Evolutionary conservation across 352 stramenopile species (phyloP), one percentile per base, ranked within the genome.

Genomic region (Globisporangium paddicum): DNA sequence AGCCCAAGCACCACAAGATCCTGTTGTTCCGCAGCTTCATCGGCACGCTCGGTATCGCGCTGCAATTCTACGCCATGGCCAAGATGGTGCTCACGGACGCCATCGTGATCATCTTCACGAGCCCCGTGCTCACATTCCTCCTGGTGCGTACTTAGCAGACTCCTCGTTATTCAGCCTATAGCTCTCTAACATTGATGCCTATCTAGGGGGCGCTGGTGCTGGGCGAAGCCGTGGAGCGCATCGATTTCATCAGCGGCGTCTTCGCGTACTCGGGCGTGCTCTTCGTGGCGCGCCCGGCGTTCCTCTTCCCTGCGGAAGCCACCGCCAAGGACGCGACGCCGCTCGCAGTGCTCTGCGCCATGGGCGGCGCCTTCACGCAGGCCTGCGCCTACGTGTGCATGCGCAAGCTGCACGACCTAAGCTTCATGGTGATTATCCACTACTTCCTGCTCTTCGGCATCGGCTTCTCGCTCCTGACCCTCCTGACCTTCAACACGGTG

Each of bases 71-170:
- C 46, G 73, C 78, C 1, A 69, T 89, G 41, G 75, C 78, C 5
- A 73, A 89, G 55, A 90, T 90, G 81, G 79, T 88, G 23, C 67
- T 90, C 23, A 82, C 81, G 0, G 81, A 90, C 50, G 81, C 79
- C 16, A 72, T 75, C 14, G 78, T 86, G 7, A 77, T 90, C 63
- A 80, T 87, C 35, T 85, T 87, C 32, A 86, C 75, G n/a, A 82
- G 64, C 13, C 81, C 81, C 1, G 74, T 87, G 13, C 67, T 79
- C 49, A 87, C 78, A 1, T 88, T 89, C 48, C 47, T 89, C 21
- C 55, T 90, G 38, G 73, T 77, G 60, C 21, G 55, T 30, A 18
- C 16, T 9, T 45, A 32, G 28, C 6, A 51, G 28, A 32, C 28
- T 7, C 3, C n/a, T n/a, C n/a, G n/a, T n/a, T n/a, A n/a, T n/a